Conservation (phyloP, 2,329 filamentous ascomycete genomes). For the Seiridium cupressi region DNA sequence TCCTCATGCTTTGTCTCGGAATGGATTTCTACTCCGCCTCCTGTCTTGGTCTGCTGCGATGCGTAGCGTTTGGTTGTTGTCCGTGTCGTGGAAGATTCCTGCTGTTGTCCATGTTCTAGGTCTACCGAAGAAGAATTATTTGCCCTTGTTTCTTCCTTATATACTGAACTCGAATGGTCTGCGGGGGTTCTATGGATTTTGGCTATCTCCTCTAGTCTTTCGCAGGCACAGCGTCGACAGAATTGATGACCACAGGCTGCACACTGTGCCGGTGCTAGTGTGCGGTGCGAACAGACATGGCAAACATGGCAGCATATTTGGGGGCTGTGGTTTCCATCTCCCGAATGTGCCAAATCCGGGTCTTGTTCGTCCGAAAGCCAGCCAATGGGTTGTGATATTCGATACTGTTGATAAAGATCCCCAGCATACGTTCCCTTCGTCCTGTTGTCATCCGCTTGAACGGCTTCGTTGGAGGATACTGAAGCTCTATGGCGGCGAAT, state of each 20-base stretch:
- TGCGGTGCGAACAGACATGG: constrained; percentile 46
- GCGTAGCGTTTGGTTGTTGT: neutral
- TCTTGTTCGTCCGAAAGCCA: constrained; percentile 43
- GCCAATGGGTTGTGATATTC: constrained; percentile 42
- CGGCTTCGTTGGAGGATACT: neutral
- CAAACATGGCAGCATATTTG: constrained; percentile 36
- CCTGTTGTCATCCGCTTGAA: neutral
- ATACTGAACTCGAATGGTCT: constrained; percentile 13
- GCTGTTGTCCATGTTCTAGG: neutral
- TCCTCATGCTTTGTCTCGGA: neutral
- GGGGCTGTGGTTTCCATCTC: constrained; percentile 30
- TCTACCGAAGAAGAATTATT: neutral
- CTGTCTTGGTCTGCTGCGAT: neutral
- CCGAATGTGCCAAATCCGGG: constrained; percentile 22
- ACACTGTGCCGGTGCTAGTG: constrained; percentile 38
- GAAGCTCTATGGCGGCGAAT: constrained; percentile 2
- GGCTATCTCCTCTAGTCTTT: constrained; percentile 24
- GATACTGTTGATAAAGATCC: constrained; percentile 45
- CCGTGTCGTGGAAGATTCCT: neutral
- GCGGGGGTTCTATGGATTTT: constrained; percentile 19
- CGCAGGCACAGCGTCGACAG: constrained; percentile 44
- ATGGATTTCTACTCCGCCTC: neutral
- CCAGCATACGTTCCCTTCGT: constrained; percentile 37
- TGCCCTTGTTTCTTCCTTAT: neutral
- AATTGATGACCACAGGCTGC: constrained; percentile 49